A percentile compares a stretch with the other conserved stretches of the same genome.
Conservation (phyloP, 352 stramenopile genomes). For the Globisporangium viniferum region DNA sequence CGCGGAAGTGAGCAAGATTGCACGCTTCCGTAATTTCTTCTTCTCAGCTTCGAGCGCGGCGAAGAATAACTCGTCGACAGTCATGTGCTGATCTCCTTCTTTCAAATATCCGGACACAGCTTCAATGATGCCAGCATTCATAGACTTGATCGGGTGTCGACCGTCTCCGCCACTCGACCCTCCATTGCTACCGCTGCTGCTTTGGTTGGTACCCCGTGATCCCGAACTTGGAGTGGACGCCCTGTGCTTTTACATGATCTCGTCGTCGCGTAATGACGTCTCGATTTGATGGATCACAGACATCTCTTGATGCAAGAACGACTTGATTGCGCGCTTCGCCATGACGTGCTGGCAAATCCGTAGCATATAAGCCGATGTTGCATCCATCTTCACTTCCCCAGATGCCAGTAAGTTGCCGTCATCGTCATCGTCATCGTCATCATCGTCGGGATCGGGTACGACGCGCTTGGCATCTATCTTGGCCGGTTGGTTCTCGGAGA, state of each 20-base stretch:
- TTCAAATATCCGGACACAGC: slow-evolving; percentile 47
- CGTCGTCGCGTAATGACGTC: slow-evolving; percentile 40
- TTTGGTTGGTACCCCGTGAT: background rate
- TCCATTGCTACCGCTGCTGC: slow-evolving; percentile 2
- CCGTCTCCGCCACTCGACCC: background rate
- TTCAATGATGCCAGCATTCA: slow-evolving; percentile 41
- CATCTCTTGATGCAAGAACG: slow-evolving; percentile 55
- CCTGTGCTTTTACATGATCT: slow-evolving; percentile 32
- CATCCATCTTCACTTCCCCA: slow-evolving; percentile 34
- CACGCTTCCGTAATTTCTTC: slow-evolving; percentile 63
- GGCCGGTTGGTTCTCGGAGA: slow-evolving; percentile 15
- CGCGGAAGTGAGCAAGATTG: slow-evolving; percentile 64
- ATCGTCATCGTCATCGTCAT: slow-evolving; percentile 22
- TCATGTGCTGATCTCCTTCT: slow-evolving; percentile 54
- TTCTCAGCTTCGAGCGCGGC: slow-evolving; percentile 48
- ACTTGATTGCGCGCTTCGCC: slow-evolving; percentile 62
- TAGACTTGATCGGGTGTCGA: slow-evolving; percentile 38
- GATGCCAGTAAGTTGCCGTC: slow-evolving; percentile 9
- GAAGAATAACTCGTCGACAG: slow-evolving; percentile 61
- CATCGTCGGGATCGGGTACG: slow-evolving; percentile 7
- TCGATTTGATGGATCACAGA: slow-evolving; percentile 64
- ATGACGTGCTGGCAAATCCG: slow-evolving; percentile 75
- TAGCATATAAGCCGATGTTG: slow-evolving; percentile 54
- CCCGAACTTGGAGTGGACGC: slow-evolving; percentile 5
- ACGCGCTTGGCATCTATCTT: slow-evolving; percentile 9